Evolutionary conservation across 306 rosid species (phyloP), one percentile per base, ranked within the genome.

Genomic region (Malus asiatica): DNA sequence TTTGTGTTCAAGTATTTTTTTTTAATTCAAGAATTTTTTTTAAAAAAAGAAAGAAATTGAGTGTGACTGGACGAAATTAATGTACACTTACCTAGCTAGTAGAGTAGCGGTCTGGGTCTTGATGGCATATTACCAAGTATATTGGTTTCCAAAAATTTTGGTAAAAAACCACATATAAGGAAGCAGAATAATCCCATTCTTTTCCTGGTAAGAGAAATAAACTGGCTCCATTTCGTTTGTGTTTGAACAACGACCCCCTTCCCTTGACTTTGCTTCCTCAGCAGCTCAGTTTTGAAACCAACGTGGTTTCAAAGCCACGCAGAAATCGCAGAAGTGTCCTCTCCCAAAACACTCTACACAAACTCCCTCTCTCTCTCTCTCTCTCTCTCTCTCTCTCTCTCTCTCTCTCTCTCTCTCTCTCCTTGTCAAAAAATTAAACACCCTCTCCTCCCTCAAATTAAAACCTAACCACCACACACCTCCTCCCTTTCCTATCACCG

Each of bases 231-330:
- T 30, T n/a, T 32, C 8, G 8, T 16, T 64, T 64, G 23, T 63
- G 22, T 29, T 64, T 64, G 68, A 64, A 64, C 20, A 52, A 78
- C 76, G 73, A 71, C 32, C 58, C 42, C 81, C 64, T 55, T 44
- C 53, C 12, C 38, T 22, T 57, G 23, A n/a, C 62, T 4, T 58
- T 74, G 45, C 12, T 64, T 32, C 15, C 18, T 13, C 40, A 32
- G 74, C 51, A 53, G 23, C 48, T 74, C 61, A 72, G 55, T 73
- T 59, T 85, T 65, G 32, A 79, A 76, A 69, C 68, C 79, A 84
- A 75, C 77, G 44, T 74, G 81, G 76, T 73, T 78, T 73, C 74
- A 76, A 83, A 85, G 78, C 80, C 70, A 80, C 73, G 74, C 76
- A 60, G 77, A 77, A 60, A 75, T 71, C 72, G 77, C 57, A 68